Evolutionary conservation across 2,329 filamentous ascomycete genomes (phyloP).

Genomic region (Epichloe typhina): DNA sequence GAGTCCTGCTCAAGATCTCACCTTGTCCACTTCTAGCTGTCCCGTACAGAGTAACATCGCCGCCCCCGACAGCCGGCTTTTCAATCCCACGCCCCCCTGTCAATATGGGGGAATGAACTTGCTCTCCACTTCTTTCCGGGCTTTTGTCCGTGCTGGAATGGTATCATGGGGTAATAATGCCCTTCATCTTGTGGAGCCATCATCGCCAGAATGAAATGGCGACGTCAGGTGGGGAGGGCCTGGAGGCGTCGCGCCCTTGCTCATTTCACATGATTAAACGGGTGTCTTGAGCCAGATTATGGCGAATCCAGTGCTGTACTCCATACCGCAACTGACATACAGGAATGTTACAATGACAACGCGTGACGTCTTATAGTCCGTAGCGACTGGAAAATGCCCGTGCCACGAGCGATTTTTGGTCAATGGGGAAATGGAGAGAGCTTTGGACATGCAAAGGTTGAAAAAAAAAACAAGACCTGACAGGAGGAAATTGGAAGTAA

Average conservation of each 20-base stretch:
- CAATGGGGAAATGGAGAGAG: background rate
- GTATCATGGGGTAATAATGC: background rate
- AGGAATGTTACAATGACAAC: background rate
- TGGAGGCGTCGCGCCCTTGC: background rate
- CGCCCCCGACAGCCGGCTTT: background rate
- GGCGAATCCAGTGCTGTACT: background rate
- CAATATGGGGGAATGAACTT: background rate
- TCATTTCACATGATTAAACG: background rate
- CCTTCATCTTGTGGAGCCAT: background rate
- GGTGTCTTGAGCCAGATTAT: background rate
- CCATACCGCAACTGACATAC: background rate
- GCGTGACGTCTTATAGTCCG: background rate
- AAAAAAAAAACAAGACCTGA: background rate
- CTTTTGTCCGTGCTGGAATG: background rate
- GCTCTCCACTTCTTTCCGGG: background rate
- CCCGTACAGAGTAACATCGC: background rate
- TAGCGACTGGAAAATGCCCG: background rate
- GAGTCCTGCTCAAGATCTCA: background rate
- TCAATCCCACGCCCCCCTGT: background rate
- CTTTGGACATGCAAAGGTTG: background rate
- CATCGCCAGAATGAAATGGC: background rate
- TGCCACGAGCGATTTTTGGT: too few relatives aligned
- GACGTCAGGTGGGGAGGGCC: too few relatives aligned
- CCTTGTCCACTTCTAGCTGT: background rate
- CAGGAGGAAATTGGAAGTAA: background rate